Percentiles rank a stretch among this genome's conserved stretches.
These are phyloP conservation scores for Kandelia obovata DNA, from an alignment of 345 rosid genomes.

Conservation along the genomic window DNA sequence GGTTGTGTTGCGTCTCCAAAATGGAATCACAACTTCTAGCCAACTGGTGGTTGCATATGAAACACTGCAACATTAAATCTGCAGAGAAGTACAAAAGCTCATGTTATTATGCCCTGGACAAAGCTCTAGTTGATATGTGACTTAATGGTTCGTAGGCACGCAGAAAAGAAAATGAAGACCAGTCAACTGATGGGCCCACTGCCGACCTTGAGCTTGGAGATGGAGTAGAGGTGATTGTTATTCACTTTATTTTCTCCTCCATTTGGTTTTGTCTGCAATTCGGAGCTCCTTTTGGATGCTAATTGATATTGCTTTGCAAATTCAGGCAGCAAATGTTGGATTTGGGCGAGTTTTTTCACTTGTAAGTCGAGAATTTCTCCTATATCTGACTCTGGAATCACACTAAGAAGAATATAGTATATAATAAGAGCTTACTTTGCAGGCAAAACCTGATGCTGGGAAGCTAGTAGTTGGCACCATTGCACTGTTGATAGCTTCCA, in stretches of 20 bases:
- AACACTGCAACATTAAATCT: neutral
- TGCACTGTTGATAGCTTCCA: constrained; percentile 70
- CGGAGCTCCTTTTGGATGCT: constrained; percentile 2
- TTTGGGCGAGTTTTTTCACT: constrained; percentile 62
- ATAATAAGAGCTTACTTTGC: constrained; percentile 16
- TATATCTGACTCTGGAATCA: constrained; percentile 1
- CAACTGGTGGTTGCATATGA: too few species aligned
- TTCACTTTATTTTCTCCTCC: constrained; percentile 5
- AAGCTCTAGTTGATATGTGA: neutral
- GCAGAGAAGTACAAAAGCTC: neutral
- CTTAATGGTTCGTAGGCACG: constrained; percentile 25
- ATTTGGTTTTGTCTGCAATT: constrained; percentile 8
- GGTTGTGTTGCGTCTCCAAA: too few species aligned
- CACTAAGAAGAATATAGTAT: neutral
- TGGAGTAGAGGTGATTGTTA: constrained; percentile 50
- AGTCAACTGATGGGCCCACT: constrained; percentile 31
- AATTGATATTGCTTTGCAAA: constrained; percentile 16
- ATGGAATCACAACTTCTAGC: too few species aligned
- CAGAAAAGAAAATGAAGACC: constrained; percentile 41
- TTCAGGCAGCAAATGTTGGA: constrained; percentile 76
- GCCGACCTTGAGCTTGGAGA: constrained; percentile 59
- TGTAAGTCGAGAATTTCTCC: constrained; percentile 38
- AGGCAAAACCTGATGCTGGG: constrained; percentile 85
- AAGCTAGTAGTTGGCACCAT: constrained; percentile 63
- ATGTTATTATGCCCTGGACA: neutral